A percentile compares a stretch with the other conserved stretches of the same genome.
phyloP scores from a whole-genome alignment of 805 yeast genomes.

The Kuraishia borneana region DNA sequence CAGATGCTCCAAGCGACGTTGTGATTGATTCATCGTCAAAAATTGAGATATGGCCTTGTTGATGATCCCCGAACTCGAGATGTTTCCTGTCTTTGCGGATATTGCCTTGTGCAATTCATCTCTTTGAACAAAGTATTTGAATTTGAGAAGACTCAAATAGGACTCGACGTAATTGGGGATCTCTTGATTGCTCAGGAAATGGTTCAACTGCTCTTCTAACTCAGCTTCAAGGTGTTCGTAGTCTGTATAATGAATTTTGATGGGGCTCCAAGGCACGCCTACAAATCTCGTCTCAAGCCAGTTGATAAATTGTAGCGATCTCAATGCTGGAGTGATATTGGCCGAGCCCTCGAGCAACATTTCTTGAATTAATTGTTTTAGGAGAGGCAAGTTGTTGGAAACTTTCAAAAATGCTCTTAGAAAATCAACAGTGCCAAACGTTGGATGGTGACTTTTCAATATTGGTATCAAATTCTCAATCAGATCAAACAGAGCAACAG shows the following conservation, averaged over 20 bases:
- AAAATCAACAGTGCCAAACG: neutral
- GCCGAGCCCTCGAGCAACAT: neutral
- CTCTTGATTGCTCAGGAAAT: neutral
- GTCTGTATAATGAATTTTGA: neutral
- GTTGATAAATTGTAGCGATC: constrained; percentile 1
- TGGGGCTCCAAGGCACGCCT: neutral
- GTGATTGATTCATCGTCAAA: no score
- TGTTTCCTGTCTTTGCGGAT: no score
- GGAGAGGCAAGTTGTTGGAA: constrained; percentile 1
- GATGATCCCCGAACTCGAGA: no score
- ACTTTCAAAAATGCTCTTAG: neutral
- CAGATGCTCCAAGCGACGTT: no score
- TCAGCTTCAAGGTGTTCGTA: neutral
- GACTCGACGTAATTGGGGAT: neutral
- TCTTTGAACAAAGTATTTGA: neutral
- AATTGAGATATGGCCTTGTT: no score
- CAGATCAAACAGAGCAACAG: neutral
- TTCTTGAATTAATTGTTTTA: constrained; percentile 1
- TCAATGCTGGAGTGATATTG: neutral
- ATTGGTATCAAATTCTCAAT: neutral
- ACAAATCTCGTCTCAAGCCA: neutral
- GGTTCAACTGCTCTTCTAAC: neutral
- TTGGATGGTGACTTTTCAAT: neutral
- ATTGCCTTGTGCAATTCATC: no score
- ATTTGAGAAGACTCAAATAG: neutral